phyloP scores from a whole-genome alignment of 2,329 filamentous ascomycete genomes.

The Didymella keratinophila region DNA sequence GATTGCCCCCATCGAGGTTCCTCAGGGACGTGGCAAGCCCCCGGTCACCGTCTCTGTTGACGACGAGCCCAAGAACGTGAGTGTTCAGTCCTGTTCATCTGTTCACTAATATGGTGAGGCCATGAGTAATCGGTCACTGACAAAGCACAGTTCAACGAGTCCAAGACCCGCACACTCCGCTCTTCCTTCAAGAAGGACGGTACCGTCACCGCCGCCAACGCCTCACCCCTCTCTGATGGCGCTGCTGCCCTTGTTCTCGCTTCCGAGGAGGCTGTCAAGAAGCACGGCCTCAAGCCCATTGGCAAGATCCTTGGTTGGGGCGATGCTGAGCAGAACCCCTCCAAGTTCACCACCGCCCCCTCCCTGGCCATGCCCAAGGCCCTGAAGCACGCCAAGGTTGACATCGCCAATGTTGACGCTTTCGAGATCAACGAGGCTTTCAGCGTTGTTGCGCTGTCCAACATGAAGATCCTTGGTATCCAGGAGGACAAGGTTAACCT shows the following conservation, averaged over 20 bases:
- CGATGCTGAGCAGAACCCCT: constrained; percentile 88
- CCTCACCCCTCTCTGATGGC: constrained; percentile 94
- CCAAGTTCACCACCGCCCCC: constrained; percentile 95
- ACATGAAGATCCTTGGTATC: constrained; percentile 88
- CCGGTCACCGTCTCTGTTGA: constrained; percentile 80
- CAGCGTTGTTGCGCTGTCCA: constrained; percentile 93
- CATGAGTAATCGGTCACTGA: constrained; percentile 7
- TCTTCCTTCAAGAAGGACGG: constrained; percentile 83
- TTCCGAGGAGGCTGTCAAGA: constrained; percentile 91
- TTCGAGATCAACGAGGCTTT: constrained; percentile 99
- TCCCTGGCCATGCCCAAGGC: constrained; percentile 96
- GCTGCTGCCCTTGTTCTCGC: constrained; percentile 91
- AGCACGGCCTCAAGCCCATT: constrained; percentile 87
- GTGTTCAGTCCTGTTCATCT: constrained; percentile 28
- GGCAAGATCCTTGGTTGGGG: constrained; percentile 98
- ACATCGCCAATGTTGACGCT: constrained; percentile 79
- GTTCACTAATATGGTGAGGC: constrained; percentile 4
- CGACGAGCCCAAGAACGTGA: constrained; percentile 91
- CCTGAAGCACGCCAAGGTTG: constrained; percentile 88
- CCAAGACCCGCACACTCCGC: constrained; percentile 63
- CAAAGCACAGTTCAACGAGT: constrained; percentile 57
- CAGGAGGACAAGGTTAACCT: constrained; percentile 89
- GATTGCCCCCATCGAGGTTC: constrained; percentile 88
- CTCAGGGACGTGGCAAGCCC: constrained; percentile 90
- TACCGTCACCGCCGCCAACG: constrained; percentile 95